phyloP scores from a whole-genome alignment of 108 stramenopile genomes.

The Nitzschia inconspicua region DNA sequence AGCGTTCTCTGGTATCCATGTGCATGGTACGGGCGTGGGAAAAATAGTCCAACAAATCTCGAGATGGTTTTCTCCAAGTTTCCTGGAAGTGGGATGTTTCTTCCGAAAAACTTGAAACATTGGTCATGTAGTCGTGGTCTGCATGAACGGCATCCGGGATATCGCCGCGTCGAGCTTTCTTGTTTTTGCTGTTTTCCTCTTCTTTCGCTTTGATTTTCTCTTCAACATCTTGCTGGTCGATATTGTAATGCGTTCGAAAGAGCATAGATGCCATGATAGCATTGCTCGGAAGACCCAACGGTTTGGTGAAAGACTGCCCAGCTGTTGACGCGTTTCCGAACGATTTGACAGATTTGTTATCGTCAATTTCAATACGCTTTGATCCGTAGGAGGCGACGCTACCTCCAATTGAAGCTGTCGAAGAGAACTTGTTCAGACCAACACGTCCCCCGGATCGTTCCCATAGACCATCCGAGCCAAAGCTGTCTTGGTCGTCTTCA shows the following conservation, averaged over 20 bases:
- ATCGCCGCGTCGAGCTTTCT: constrained; percentile 13
- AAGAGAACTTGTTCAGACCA: not conserved
- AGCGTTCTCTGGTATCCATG: not conserved
- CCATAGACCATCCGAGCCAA: not conserved
- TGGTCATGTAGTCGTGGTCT: constrained; percentile 11
- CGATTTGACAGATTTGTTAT: constrained; percentile 1
- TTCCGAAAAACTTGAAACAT: constrained; percentile 34
- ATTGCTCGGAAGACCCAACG: constrained; percentile 42
- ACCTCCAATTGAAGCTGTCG: not conserved
- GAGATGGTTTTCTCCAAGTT: constrained; percentile 28
- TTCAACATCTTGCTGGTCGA: constrained; percentile 27
- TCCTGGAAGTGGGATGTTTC: constrained; percentile 20
- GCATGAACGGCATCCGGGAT: constrained; percentile 25
- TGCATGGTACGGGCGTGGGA: constrained; percentile 17
- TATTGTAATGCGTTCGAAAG: constrained; percentile 32
- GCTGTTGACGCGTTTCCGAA: not conserved
- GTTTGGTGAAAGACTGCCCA: constrained; percentile 21
- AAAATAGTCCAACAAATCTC: constrained; percentile 23
- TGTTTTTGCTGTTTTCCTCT: constrained; percentile 10
- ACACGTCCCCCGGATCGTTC: not conserved
- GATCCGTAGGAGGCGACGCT: not conserved
- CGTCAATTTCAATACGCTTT: not conserved
- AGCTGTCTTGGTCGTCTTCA: constrained; percentile 5
- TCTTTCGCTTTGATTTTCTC: constrained; percentile 30
- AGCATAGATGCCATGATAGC: constrained; percentile 50